Evolutionary conservation across 257 asterid genomes (phyloP), one percentile per base, ranked within the genome.

Genomic region (Solanum corneliomulleri): DNA sequence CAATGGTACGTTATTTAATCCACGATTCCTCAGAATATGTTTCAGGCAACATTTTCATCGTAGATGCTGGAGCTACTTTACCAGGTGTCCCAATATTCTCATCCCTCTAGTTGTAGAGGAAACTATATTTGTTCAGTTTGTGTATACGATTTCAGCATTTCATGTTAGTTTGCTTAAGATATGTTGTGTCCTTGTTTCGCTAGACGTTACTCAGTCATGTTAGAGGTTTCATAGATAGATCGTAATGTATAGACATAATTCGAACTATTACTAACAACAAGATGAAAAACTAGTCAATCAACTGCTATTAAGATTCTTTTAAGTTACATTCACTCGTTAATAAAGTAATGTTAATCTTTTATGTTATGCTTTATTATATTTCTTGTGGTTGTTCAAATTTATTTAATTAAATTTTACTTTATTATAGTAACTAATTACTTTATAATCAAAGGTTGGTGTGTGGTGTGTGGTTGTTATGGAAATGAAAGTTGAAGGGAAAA

Each of bases 61-160:
- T 88, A 56, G 98, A 95, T 23, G 93, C 96, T 1, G 98, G 98
- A 62, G 45, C 84, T 44, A 94, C 95, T 52, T 84, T 95, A 82
- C 91, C 95, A 5, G 98, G 95, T 78, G 11, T 90, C 64, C 98
- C 96, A 1, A 91, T 95, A 20, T 95, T 88, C 89, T 94, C 98
- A 27, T 94, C 98, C 31, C 94, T 95, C 45, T 95, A 92, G 90
- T 39, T 21, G 37, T 60, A 44, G 39, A 44, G 25, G 37, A 42
- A 77, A 77, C 1, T 2, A 12, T 15, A 45, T 78, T 78, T 14
- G 64, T 78, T 78, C 84, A 13, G 25, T 77, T 44, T 47, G 41
- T 3, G 64, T 44, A 44, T 60, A 60, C 14, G 29, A n/a, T 60
- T 62, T 62, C n/a, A 0, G 15, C 11, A 62, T 62, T 62, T 62